Base-by-base conservation (phyloP, 2,329 filamentous ascomycete genomes). In the Colletotrichum graminicola region DNA sequence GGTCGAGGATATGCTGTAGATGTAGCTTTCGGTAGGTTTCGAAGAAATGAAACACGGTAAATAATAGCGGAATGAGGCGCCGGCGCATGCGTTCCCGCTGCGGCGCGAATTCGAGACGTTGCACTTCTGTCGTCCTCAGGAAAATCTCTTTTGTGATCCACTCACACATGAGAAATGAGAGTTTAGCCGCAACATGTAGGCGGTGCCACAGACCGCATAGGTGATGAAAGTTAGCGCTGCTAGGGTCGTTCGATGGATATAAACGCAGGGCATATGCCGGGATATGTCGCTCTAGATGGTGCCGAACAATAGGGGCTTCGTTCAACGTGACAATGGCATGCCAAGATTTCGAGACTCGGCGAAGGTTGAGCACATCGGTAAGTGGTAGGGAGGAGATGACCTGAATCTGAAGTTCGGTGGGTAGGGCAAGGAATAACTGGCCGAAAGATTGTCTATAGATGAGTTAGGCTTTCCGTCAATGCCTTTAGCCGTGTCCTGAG, bases 41-140 rank as follows among this genome's bases (percentile, higher is more conserved):
- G 76, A 92, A 91, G 76, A 92, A 92, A 77, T 92, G 90, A 74
- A 91, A 91, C 32, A 91, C 83, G 16, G 89, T 91, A 74, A 92
- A 91, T 21, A 92, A 82, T 10, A 91, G 78, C 1, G 90, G 90
- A 66, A 91, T 90, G 11, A 92, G 80, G 61, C 90, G 85, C 72
- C 89, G 87, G 59, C 89, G 87, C 90, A 92, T 91, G 18, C 90
- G 85, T 78, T 89, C 87, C 73, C 85, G 83, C 76, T 91, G 89
- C 0, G 88, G 85, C 23, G 88, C 87, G 75, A 91, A 92, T 59
- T 89, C 88, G 26, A 79, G 77, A 68, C 83, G 84, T 76, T 90
- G 85, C 5, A 84, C 79, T 71, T 88, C 87, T 0, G 88, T 89
- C 23, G 84, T 87, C 62, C 88, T 83, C 21, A 91, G 77, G 74